Base-by-base conservation (phyloP, 2,329 filamentous ascomycete species). In the Raffaelea arxii region DNA sequence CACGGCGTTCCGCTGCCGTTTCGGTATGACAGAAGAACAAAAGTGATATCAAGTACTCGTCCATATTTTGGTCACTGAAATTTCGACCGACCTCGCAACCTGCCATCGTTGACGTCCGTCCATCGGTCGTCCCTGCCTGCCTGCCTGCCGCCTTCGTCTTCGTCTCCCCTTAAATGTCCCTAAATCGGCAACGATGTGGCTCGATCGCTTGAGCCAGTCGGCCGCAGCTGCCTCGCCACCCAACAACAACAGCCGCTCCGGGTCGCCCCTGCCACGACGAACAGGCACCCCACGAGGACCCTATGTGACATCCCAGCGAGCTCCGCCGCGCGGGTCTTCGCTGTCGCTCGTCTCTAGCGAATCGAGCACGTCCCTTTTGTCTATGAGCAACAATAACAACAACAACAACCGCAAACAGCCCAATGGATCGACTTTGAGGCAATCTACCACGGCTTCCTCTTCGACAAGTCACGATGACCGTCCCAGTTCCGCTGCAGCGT, bases 321-420 rank as follows among this genome's bases (percentile, higher is more conserved):
- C n/a, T 49, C 77, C 84, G 21, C 79, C 86, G 21, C 77, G 86
- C 51, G 81, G 80, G 6, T 95, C 91, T 1, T 86, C 86, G 2
- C 68, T 91, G 6, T 92, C 88, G 2, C 70, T 91, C n/a, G 71
- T 78, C 11, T 79, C 86, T 6, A 86, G 78, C 63, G 84, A 87
- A 46, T 95, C 91, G 3, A 82, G 78, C 4, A 72, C 79, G 0
- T 94, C 87, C 36, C 71, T 95, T 22, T 74, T 87, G 21, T 70
- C 77, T n/a, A 73, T 75, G n/a, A n/a, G n/a, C n/a, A n/a, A n/a
- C n/a, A n/a, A n/a, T n/a, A n/a, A n/a, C n/a, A n/a, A n/a, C n/a
- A n/a, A n/a, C n/a, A n/a, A n/a, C 4, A 71, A 77, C 25, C 76
- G 79, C 50, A 71, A 76, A 49, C 69, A 77, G 46, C n/a, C n/a